Conservation (phyloP, 2,329 filamentous ascomycete genomes). For the Colletotrichum lini region DNA sequence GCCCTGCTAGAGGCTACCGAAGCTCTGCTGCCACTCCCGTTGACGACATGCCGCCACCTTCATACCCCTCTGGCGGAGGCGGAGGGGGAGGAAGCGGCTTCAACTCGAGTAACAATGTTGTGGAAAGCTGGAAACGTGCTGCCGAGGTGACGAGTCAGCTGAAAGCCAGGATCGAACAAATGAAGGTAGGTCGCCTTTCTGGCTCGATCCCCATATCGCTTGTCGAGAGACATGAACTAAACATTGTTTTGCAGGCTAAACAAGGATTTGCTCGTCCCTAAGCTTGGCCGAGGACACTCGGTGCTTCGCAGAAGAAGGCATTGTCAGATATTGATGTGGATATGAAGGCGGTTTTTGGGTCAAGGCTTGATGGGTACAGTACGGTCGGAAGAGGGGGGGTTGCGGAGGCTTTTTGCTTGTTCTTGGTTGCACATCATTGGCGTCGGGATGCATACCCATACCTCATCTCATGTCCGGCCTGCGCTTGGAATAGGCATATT, state of each 20-base stretch:
- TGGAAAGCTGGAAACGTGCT: slow-evolving; percentile 96
- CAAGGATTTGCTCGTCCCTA: slow-evolving; percentile 61
- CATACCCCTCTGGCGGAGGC: slow-evolving; percentile 37
- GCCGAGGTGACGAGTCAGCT: slow-evolving; percentile 98
- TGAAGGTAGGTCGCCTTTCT: slow-evolving; percentile 76
- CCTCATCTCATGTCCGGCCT: slow-evolving; percentile 39
- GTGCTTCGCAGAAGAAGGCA: background rate
- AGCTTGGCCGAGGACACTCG: background rate
- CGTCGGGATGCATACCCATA: slow-evolving; percentile 54
- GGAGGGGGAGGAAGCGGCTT: slow-evolving; percentile 44
- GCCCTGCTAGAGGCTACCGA: slow-evolving; percentile 70
- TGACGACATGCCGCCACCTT: slow-evolving; percentile 34
- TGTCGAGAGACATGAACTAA: slow-evolving; percentile 39
- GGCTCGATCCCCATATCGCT: background rate
- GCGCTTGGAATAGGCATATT: slow-evolving; percentile 51
- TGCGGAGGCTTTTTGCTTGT: slow-evolving; percentile 14
- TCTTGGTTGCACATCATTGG: slow-evolving; percentile 51
- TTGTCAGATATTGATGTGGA: slow-evolving; percentile 32
- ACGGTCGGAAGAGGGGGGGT: slow-evolving; percentile 24
- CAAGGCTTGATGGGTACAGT: slow-evolving; percentile 29
- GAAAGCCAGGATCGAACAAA: slow-evolving; percentile 97
- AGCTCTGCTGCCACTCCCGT: slow-evolving; percentile 47
- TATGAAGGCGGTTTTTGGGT: slow-evolving; percentile 25
- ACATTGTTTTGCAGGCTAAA: slow-evolving; percentile 56
- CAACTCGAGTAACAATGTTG: slow-evolving; percentile 65